A percentile compares a stretch with the other conserved stretches of the same genome.
Evolutionary conservation across 805 yeast genomes (phyloP).

Genomic region (Peterozyma xylosa): DNA sequence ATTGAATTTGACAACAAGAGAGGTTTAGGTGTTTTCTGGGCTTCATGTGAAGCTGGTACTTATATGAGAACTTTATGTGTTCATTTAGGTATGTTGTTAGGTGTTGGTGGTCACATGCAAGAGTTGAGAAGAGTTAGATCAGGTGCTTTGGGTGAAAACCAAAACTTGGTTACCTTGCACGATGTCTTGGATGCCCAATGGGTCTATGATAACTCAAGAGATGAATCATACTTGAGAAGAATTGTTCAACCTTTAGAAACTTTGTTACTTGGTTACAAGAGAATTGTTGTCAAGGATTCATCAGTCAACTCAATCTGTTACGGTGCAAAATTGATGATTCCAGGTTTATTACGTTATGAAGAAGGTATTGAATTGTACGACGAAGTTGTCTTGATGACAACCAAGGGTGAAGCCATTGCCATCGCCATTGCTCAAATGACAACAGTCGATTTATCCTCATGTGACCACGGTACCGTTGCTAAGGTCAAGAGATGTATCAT

Average conservation of each 20-base stretch:
- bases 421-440: constrained; percentile 99
- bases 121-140: constrained; percentile 98
- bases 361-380: constrained; percentile 96
- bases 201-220: constrained; percentile 94
- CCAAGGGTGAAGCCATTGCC: constrained; percentile 99
- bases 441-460: constrained; percentile 89
- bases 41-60: constrained; percentile 99
- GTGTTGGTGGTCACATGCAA: constrained; percentile 99
- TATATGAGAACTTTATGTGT: constrained; percentile 99
- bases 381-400: constrained; percentile 95
- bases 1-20: constrained; percentile 96
- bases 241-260: constrained; percentile 94
- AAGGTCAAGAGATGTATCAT: constrained; percentile 98
- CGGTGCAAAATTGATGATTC: constrained; percentile 98
- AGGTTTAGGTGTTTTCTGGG: constrained; percentile 98
- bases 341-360: constrained; percentile 95
- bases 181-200: constrained; percentile 98
- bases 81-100: constrained; percentile 95
- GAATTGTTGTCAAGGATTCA: constrained; percentile 85
- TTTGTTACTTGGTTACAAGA: constrained; percentile 87
- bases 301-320: constrained; percentile 98
- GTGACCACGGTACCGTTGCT: constrained; percentile 98
- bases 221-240: constrained; percentile 90
- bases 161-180: constrained; percentile 90
- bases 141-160: constrained; percentile 88